A percentile compares a stretch with the other conserved stretches of the same genome.
Conservation (phyloP, 75 land plant genomes). For the Pseudotsuga menziesii region DNA sequence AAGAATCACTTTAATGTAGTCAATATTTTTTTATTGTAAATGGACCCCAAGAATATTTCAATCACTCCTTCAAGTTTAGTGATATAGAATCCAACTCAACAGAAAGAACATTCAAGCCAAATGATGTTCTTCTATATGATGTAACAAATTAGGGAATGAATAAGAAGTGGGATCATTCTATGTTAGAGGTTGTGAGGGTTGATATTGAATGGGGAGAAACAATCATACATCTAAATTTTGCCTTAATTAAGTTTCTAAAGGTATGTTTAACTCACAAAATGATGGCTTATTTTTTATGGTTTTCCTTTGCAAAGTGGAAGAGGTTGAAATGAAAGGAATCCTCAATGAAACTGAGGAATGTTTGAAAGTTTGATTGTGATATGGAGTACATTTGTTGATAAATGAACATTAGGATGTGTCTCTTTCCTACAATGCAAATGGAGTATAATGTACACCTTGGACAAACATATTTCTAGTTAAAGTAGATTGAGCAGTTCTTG, state of each 20-base stretch:
- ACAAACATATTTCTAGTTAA: conserved; percentile 70
- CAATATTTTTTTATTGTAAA: conserved; percentile 52
- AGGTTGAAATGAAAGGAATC: conserved; percentile 65
- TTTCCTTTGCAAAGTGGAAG: conserved; percentile 60
- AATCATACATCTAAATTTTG: conserved; percentile 74
- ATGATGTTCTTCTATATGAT: conserved; percentile 60
- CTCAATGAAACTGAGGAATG: conserved; percentile 48
- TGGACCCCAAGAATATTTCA: conserved; percentile 78
- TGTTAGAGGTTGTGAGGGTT: conserved; percentile 64
- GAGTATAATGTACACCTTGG: conserved; percentile 89
- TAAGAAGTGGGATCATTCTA: conserved; percentile 73
- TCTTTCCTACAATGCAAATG: conserved; percentile 76
- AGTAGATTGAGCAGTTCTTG: conserved; percentile 47
- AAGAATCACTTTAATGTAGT: conserved; percentile 53
- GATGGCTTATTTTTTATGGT: too few relatives aligned
- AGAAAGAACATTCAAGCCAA: conserved; percentile 40
- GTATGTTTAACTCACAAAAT: too few relatives aligned
- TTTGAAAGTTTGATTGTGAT: conserved; percentile 41
- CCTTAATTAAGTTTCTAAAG: neutral
- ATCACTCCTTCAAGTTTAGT: conserved; percentile 53
- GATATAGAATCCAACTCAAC: neutral
- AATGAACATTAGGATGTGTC: conserved; percentile 81
- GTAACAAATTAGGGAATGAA: conserved; percentile 84
- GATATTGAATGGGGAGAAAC: conserved; percentile 90
- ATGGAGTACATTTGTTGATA: conserved; percentile 60